Conservation (phyloP, 345 rosid genomes). For the Eucalyptus urophylla region DNA sequence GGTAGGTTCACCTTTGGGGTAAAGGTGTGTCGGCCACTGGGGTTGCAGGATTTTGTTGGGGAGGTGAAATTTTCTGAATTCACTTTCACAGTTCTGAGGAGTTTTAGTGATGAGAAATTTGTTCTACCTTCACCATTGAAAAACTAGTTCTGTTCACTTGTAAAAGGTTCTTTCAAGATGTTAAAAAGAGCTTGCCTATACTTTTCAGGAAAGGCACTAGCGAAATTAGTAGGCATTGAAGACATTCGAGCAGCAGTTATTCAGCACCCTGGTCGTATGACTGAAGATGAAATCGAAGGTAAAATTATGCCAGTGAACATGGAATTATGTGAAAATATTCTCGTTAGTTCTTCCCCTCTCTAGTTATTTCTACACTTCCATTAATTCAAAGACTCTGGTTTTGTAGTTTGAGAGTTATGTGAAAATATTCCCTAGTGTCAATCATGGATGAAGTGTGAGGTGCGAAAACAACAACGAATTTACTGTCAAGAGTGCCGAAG, state of each 20-base stretch:
- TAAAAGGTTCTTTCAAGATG: not conserved
- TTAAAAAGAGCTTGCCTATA: not conserved
- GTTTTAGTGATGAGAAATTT: not conserved
- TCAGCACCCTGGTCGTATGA: slow-evolving; percentile 15
- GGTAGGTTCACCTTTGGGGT: not conserved
- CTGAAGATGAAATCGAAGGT: slow-evolving; percentile 18
- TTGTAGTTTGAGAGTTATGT: slow-evolving; percentile 5
- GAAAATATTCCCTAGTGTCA: slow-evolving; percentile 45
- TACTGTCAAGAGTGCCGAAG: not conserved
- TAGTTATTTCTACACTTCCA: not conserved
- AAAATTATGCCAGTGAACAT: not conserved
- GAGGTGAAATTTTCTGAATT: slow-evolving; percentile 2
- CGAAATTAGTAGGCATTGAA: slow-evolving; percentile 4
- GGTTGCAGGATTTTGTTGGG: slow-evolving; percentile 34
- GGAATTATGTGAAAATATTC: no score
- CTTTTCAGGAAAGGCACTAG: slow-evolving; percentile 10
- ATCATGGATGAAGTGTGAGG: slow-evolving; percentile 60
- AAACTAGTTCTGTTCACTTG: not conserved
- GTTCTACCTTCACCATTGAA: not conserved
- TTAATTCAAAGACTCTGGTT: not conserved
- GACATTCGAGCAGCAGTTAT: slow-evolving; percentile 12
- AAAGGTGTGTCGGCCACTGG: slow-evolving; percentile 13
- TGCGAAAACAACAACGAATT: slow-evolving; percentile 23
- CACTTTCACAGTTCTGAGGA: not conserved
- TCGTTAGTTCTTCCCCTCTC: not conserved